phyloP scores from a whole-genome alignment of 345 rosid species.

The Boechera stricta region DNA sequence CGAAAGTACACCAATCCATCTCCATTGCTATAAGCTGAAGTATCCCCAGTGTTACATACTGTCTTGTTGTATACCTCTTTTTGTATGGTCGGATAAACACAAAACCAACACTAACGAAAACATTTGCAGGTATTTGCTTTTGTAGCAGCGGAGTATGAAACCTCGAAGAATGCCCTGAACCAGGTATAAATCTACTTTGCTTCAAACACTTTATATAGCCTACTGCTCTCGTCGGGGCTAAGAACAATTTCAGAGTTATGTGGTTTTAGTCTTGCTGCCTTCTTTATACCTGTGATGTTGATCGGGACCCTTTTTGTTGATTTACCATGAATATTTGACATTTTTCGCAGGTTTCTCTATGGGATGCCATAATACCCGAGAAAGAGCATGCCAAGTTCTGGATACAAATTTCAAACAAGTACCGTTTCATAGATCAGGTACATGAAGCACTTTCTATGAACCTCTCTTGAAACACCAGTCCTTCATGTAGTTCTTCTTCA shows the following conservation, averaged over 20 bases:
- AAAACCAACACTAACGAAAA: constrained; percentile 4
- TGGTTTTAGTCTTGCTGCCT: constrained; percentile 11
- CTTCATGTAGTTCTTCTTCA: background rate
- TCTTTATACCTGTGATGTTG: background rate
- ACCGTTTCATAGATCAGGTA: constrained; percentile 94
- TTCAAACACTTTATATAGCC: constrained; percentile 5
- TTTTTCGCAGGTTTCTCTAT: constrained; percentile 70
- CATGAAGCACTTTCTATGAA: background rate
- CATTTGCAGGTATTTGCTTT: constrained; percentile 77
- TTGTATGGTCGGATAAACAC: background rate
- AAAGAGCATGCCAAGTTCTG: constrained; percentile 83
- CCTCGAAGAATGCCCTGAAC: constrained; percentile 75
- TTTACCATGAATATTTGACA: background rate
- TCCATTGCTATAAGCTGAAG: constrained; percentile 4
- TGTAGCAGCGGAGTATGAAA: constrained; percentile 89
- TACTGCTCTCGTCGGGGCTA: background rate
- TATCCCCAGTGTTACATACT: background rate
- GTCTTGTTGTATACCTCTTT: constrained; percentile 9
- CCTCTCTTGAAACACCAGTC: background rate
- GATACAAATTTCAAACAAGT: constrained; percentile 85
- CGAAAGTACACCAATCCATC: background rate
- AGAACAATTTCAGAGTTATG: constrained; percentile 12
- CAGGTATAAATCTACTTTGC: constrained; percentile 58
- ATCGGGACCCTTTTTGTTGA: background rate
- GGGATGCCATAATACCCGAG: constrained; percentile 90